Percentiles rank a stretch among this genome's conserved stretches.
These are phyloP conservation scores for Monascus purpureus DNA, from an alignment of 495 filamentous ascomycete species.

Conservation along the genomic window DNA sequence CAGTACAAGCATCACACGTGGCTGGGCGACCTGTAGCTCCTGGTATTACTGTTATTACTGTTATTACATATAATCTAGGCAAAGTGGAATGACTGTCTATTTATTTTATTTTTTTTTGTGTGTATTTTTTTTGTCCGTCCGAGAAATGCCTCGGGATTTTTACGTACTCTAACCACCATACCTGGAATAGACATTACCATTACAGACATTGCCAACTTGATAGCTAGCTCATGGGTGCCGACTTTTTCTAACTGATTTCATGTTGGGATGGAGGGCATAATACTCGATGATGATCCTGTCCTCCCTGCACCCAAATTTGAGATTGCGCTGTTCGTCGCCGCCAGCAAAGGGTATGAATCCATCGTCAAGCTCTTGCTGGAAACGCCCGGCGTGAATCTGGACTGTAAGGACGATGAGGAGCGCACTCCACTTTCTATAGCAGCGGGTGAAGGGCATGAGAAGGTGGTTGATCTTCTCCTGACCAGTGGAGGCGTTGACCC, in stretches of 20 bases:
- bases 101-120: too few species aligned
- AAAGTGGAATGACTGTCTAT: too few species aligned
- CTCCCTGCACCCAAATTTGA: constrained; percentile 15
- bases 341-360: constrained; percentile 19
- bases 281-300: too few species aligned
- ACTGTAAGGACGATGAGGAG: constrained; percentile 11
- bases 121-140: too few species aligned
- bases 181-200: neutral
- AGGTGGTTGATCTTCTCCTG: constrained; percentile 18
- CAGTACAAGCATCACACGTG: too few species aligned
- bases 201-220: too few species aligned
- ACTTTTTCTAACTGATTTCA: neutral
- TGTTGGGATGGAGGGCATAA: neutral
- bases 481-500: constrained; percentile 8
- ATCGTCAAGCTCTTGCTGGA: constrained; percentile 19
- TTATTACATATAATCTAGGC: too few species aligned
- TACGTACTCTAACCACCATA: too few species aligned
- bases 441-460: constrained; percentile 19
- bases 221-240: neutral
- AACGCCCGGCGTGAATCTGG: constrained; percentile 14
- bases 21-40: too few species aligned
- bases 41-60: too few species aligned
- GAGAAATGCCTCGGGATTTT: too few species aligned
- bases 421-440: constrained; percentile 25
- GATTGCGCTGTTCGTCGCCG: constrained; percentile 18